Evolutionary conservation across 371 early-diverging fungal species (phyloP).

Genomic region (Lichtheimia ornata): DNA sequence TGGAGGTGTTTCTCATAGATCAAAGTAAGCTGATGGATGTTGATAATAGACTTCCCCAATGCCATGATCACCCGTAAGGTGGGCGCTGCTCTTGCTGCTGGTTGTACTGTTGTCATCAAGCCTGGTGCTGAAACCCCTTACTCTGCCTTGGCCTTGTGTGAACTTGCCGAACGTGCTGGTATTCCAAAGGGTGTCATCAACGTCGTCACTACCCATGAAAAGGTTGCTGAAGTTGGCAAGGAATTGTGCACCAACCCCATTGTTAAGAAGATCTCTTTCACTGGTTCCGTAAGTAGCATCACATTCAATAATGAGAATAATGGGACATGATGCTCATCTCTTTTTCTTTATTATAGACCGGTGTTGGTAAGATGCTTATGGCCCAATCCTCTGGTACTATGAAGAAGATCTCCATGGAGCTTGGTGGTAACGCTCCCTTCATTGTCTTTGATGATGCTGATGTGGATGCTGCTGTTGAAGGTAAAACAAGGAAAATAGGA

Average conservation of each 20-base stretch:
- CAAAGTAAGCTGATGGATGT: background rate
- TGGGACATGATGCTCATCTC: background rate
- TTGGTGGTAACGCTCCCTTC: slow-evolving; percentile 90
- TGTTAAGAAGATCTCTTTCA: slow-evolving; percentile 80
- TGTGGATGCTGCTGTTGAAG: slow-evolving; percentile 63
- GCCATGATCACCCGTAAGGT: slow-evolving; percentile 93
- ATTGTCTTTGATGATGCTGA: slow-evolving; percentile 90
- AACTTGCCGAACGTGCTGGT: slow-evolving; percentile 80
- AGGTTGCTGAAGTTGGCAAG: slow-evolving; percentile 68
- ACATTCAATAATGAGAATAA: background rate
- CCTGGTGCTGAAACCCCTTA: slow-evolving; percentile 83
- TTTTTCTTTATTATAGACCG: slow-evolving; percentile 36
- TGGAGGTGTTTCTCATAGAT: background rate
- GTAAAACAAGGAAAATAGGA: slow-evolving; percentile 26
- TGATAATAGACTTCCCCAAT: slow-evolving; percentile 75
- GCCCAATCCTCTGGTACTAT: slow-evolving; percentile 71
- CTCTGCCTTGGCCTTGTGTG: slow-evolving; percentile 76
- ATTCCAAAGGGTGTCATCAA: slow-evolving; percentile 89
- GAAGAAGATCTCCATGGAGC: slow-evolving; percentile 79
- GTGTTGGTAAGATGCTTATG: slow-evolving; percentile 75
- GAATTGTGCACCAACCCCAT: slow-evolving; percentile 67
- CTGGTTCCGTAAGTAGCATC: slow-evolving; percentile 68
- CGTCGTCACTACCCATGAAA: slow-evolving; percentile 66
- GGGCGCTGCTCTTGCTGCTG: slow-evolving; percentile 80
- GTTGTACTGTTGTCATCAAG: slow-evolving; percentile 79